Percentiles rank a stretch among this genome's conserved stretches.
Evolutionary conservation across 139 green algal species (phyloP).

Genomic region (Mesostigma viride): DNA sequence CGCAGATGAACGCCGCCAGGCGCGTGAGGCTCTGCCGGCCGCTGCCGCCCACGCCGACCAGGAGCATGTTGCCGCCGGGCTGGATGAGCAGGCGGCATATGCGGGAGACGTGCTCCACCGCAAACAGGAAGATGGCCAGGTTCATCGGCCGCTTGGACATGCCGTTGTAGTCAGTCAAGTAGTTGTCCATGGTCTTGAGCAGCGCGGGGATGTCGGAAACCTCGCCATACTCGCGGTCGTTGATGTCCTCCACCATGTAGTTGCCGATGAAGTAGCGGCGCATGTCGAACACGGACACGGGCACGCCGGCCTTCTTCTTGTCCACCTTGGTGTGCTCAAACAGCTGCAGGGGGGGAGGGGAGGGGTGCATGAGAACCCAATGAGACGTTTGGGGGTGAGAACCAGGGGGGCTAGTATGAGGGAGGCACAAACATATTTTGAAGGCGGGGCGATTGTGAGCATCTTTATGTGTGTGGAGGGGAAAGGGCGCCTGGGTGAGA

Average conservation of each 20-base stretch:
- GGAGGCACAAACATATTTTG: too few species aligned
- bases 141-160: conserved; percentile 34
- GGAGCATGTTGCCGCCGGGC: conserved; percentile 47
- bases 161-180: conserved; percentile 37
- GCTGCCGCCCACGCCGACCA: conserved; percentile 48
- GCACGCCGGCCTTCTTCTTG: background rate
- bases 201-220: conserved; percentile 18
- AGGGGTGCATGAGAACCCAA: too few species aligned
- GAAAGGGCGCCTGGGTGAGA: too few species aligned
- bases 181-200: conserved; percentile 28
- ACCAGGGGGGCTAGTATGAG: too few species aligned
- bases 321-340: conserved; percentile 24
- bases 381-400: too few species aligned
- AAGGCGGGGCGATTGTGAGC: too few species aligned
- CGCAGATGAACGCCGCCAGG: conserved; percentile 46
- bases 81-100: conserved; percentile 34
- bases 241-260: conserved; percentile 29
- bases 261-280: conserved; percentile 63
- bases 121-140: conserved; percentile 41
- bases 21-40: conserved; percentile 40
- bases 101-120: conserved; percentile 35
- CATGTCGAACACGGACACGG: conserved; percentile 39
- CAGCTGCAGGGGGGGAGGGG: too few species aligned
- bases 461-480: too few species aligned
- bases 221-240: conserved; percentile 28